Conservation (phyloP, 139 green algal genomes). For the Picochlorum sp. region DNA sequence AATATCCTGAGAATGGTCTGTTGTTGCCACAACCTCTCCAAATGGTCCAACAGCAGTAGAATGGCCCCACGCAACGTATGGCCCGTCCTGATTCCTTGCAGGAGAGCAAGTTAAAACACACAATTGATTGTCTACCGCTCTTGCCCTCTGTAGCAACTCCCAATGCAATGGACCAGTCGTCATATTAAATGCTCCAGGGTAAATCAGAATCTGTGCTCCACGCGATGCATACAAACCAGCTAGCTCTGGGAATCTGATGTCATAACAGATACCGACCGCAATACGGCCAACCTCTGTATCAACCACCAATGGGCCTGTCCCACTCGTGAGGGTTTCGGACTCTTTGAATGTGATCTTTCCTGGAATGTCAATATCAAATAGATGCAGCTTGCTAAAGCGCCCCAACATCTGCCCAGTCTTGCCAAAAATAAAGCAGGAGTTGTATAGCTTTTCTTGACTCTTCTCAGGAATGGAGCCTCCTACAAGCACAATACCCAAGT, state of each 20-base stretch:
- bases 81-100: constrained; percentile 41
- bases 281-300: constrained; percentile 75
- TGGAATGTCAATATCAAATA: constrained; percentile 99
- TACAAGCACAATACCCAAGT: constrained; percentile 40
- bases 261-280: constrained; percentile 95
- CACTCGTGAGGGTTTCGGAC: constrained; percentile 74
- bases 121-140: constrained; percentile 91
- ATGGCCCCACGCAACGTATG: constrained; percentile 68
- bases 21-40: constrained; percentile 65
- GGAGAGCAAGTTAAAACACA: constrained; percentile 89
- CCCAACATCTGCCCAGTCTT: constrained; percentile 66
- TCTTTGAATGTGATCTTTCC: constrained; percentile 97
- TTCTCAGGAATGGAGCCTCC: constrained; percentile 81
- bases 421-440: constrained; percentile 93
- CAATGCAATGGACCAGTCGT: constrained; percentile 83
- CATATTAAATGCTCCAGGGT: constrained; percentile 57
- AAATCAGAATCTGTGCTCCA: constrained; percentile 81
- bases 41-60: constrained; percentile 69
- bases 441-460: constrained; percentile 74
- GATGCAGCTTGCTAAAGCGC: constrained; percentile 83
- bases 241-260: constrained; percentile 94
- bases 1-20: constrained; percentile 44
- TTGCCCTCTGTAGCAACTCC: constrained; percentile 81
- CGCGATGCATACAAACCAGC: constrained; percentile 70
- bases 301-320: constrained; percentile 63